Evolutionary conservation across 495 filamentous ascomycete species (phyloP).

Genomic region (Neurospora sp.): DNA sequence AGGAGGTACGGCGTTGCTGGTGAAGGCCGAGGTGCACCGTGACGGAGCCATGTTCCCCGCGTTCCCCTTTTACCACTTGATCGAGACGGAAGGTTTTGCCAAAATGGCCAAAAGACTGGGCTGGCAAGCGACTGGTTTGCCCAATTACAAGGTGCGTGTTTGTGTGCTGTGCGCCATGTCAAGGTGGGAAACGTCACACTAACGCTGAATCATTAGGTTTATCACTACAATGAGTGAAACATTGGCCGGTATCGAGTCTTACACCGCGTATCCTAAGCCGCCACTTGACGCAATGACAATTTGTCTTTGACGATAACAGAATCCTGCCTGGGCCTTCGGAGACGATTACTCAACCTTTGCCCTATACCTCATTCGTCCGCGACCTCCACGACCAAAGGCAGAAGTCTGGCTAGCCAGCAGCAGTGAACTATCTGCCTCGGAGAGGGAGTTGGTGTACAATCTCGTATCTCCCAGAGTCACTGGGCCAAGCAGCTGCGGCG

Average conservation of each 20-base stretch:
- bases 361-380: neutral
- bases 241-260: neutral
- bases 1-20: slow-evolving; percentile 84
- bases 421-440: neutral
- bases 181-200: slow-evolving; percentile 9
- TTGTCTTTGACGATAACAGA: neutral
- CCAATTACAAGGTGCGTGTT: slow-evolving; percentile 83
- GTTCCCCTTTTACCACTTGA: slow-evolving; percentile 91
- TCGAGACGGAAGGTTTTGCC: slow-evolving; percentile 96
- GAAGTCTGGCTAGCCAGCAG: neutral
- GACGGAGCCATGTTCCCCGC: slow-evolving; percentile 98
- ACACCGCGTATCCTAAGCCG: neutral
- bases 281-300: neutral
- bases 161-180: neutral
- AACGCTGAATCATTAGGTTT: slow-evolving; percentile 47
- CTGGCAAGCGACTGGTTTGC: slow-evolving; percentile 73
- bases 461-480: neutral
- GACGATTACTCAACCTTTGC: neutral
- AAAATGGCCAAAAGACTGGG: slow-evolving; percentile 89
- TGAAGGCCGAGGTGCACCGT: slow-evolving; percentile 94
- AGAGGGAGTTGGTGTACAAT: neutral
- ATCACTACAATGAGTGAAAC: slow-evolving; percentile 79
- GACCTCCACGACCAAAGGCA: neutral
- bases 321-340: neutral
- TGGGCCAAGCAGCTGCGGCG: neutral